phyloP scores from a whole-genome alignment of 306 rosid species.

The Hippophae rhamnoides region DNA sequence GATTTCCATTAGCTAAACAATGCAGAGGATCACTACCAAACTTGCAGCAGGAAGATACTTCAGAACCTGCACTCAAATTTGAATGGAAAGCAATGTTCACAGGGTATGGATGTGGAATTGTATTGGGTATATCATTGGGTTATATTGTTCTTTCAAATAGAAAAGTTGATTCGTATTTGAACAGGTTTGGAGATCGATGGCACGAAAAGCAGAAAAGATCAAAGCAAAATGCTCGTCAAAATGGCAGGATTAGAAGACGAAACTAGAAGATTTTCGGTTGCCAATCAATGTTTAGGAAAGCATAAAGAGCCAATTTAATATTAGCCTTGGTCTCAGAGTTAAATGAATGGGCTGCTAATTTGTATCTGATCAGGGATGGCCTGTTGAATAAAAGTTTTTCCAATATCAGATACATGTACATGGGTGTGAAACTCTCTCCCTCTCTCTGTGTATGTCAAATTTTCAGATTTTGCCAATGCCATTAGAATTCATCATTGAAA shows the following conservation, averaged over 20 bases:
- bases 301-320: no score
- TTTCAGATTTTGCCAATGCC: no score
- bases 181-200: not conserved
- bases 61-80: constrained; percentile 4
- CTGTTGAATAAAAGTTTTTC: no score
- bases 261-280: not conserved
- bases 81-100: constrained; percentile 20
- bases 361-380: no score
- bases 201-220: not conserved
- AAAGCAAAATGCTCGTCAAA: not conserved
- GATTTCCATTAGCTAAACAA: constrained; percentile 22
- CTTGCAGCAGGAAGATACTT: not conserved
- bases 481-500: no score
- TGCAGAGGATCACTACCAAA: not conserved
- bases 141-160: not conserved
- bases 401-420: no score
- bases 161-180: not conserved
- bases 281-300: no score
- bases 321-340: no score
- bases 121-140: constrained; percentile 20
- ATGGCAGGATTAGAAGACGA: not conserved
- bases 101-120: constrained; percentile 26
- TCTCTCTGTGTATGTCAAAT: no score
- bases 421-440: no score
- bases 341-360: no score